Percentiles rank a stretch among this genome's conserved stretches.
These are phyloP conservation scores for Diplodia sapinea DNA, from an alignment of 2,329 filamentous ascomycete genomes.

Conservation along the genomic window DNA sequence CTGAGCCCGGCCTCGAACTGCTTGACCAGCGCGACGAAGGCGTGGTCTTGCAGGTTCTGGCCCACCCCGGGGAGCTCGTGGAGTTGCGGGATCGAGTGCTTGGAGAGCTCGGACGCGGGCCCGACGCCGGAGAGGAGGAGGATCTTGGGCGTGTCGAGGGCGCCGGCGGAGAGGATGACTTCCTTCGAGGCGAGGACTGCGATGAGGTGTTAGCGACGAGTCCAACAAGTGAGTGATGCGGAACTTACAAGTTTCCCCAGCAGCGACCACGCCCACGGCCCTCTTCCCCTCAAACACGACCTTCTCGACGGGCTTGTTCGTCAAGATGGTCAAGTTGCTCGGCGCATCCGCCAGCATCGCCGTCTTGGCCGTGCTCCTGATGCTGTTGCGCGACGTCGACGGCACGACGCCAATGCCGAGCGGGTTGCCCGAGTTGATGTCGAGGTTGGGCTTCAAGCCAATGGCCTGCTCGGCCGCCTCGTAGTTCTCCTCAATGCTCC, in stretches of 20 bases:
- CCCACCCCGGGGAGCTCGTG: slow-evolving; percentile 52
- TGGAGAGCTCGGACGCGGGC: slow-evolving; percentile 49
- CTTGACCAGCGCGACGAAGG: slow-evolving; percentile 32
- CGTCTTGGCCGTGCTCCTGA: slow-evolving; percentile 56
- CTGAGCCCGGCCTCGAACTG: not conserved
- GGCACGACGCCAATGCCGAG: slow-evolving; percentile 61
- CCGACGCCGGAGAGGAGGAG: slow-evolving; percentile 59
- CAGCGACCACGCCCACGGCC: slow-evolving; percentile 40
- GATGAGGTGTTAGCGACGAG: not conserved
- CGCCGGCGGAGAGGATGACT: slow-evolving; percentile 43
- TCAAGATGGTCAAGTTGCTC: slow-evolving; percentile 60
- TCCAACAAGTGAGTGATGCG: not conserved
- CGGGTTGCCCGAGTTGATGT: slow-evolving; percentile 65
- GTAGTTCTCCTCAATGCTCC: slow-evolving; percentile 57
- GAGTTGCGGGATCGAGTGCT: slow-evolving; percentile 51
- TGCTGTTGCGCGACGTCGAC: slow-evolving; percentile 57
- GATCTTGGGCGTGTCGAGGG: slow-evolving; percentile 47
- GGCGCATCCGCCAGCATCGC: slow-evolving; percentile 56
- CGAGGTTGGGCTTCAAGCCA: slow-evolving; percentile 58
- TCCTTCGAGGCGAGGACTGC: slow-evolving; percentile 38
- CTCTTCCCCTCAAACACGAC: slow-evolving; percentile 40
- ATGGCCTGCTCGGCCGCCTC: slow-evolving; percentile 47
- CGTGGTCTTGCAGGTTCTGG: slow-evolving; percentile 54
- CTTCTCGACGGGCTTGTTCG: slow-evolving; percentile 53
- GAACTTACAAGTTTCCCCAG: slow-evolving; percentile 35